phyloP scores from a whole-genome alignment of 441 rosid species.

The Jatropha podagrica region DNA sequence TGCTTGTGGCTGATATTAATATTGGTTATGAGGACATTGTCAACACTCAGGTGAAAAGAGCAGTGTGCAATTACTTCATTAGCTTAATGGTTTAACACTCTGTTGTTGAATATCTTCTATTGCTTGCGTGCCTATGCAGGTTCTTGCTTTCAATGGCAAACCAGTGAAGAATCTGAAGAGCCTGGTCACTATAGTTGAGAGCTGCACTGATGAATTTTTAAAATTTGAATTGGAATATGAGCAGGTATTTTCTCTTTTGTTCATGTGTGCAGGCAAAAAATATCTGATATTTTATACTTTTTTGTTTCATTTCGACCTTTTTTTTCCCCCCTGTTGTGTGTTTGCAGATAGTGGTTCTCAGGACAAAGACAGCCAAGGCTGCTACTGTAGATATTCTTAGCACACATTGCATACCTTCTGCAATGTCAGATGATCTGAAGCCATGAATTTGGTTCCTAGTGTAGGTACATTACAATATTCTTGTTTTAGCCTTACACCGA shows the following conservation, averaged over 20 bases:
- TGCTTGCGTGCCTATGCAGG: slow-evolving; percentile 38
- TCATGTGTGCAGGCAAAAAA: background rate
- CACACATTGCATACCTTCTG: slow-evolving; percentile 87
- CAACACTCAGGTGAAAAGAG: slow-evolving; percentile 74
- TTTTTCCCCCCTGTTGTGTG: background rate
- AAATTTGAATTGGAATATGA: slow-evolving; percentile 80
- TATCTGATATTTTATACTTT: background rate
- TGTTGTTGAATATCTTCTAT: slow-evolving; percentile 1
- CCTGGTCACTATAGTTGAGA: slow-evolving; percentile 80
- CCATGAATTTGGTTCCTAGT: slow-evolving; percentile 24
- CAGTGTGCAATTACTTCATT: background rate
- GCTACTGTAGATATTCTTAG: slow-evolving; percentile 77
- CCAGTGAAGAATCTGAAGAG: slow-evolving; percentile 84
- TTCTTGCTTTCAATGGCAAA: slow-evolving; percentile 78
- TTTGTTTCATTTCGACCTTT: background rate
- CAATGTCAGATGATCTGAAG: slow-evolving; percentile 90
- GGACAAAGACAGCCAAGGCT: slow-evolving; percentile 67
- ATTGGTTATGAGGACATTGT: slow-evolving; percentile 93
- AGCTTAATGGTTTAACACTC: background rate
- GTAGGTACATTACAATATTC: slow-evolving; percentile 12
- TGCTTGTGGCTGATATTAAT: slow-evolving; percentile 93
- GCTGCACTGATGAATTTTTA: slow-evolving; percentile 72
- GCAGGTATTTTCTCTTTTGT: background rate
- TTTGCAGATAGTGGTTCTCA: slow-evolving; percentile 69
- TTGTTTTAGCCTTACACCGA: slow-evolving; percentile 8